Conservation (phyloP, 345 rosid species). For the Angophora floribunda region DNA sequence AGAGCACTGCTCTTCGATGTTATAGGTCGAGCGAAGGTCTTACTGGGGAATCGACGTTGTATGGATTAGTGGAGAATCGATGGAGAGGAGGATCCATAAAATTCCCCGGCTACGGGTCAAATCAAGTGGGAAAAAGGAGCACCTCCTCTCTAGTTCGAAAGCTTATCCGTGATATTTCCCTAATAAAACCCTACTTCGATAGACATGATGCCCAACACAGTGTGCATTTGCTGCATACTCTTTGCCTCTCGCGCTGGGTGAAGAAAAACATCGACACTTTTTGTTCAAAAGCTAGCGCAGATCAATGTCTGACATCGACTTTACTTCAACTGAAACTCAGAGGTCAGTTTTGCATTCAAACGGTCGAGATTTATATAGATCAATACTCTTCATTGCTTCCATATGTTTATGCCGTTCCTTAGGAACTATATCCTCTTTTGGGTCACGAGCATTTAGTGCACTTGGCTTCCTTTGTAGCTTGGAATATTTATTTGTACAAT, state of each 20-base stretch:
- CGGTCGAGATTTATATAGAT: background rate
- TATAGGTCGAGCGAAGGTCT: background rate
- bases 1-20: background rate
- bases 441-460: background rate
- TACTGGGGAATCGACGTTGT: background rate
- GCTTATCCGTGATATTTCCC: background rate
- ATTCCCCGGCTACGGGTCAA: background rate
- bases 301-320: background rate
- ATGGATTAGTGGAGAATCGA: background rate
- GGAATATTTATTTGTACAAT: background rate
- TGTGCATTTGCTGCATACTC: background rate
- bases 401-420: background rate
- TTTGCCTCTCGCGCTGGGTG: background rate
- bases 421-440: background rate
- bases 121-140: background rate
- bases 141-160: background rate
- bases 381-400: background rate
- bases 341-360: background rate
- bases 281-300: background rate
- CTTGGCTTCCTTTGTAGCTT: background rate
- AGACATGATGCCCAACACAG: background rate
- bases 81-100: background rate
- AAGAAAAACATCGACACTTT: background rate
- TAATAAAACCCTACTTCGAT: no score
- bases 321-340: background rate